Percentiles rank a stretch among this genome's conserved stretches.
Evolutionary conservation across 2,329 filamentous ascomycete species (phyloP).

Genomic region (Chaetomium sp.): DNA sequence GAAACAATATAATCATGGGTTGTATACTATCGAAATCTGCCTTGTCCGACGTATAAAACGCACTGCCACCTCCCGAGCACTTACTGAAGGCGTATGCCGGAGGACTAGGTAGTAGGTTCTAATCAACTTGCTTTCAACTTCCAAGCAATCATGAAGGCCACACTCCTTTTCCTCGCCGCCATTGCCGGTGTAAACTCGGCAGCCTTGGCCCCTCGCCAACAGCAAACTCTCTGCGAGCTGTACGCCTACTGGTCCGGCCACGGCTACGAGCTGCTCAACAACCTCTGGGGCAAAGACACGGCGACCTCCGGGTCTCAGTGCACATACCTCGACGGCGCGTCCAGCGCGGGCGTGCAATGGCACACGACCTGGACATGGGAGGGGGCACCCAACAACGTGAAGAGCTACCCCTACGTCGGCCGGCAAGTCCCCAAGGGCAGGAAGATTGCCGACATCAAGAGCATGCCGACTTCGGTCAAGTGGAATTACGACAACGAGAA

Average conservation of each 20-base stretch:
- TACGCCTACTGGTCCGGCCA: constrained; percentile 39
- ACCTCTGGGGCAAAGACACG: constrained; percentile 46
- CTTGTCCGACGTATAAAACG: too few species aligned
- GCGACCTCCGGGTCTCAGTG: constrained; percentile 46
- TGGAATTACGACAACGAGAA: constrained; percentile 52
- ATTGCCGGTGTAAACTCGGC: too few species aligned
- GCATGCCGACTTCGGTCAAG: constrained; percentile 41
- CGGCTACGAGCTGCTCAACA: constrained; percentile 44
- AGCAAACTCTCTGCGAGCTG: constrained; percentile 35
- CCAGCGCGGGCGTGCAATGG: constrained; percentile 43
- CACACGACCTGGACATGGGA: constrained; percentile 47
- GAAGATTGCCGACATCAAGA: constrained; percentile 40
- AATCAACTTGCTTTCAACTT: too few species aligned
- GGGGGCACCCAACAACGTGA: constrained; percentile 45
- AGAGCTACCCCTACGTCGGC: constrained; percentile 49
- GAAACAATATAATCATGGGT: too few species aligned
- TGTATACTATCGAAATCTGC: too few species aligned
- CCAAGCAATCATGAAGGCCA: too few species aligned
- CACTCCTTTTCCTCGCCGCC: too few species aligned
- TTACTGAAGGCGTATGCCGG: too few species aligned
- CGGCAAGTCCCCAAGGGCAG: constrained; percentile 38
- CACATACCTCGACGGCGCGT: constrained; percentile 43
- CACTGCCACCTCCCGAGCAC: too few species aligned
- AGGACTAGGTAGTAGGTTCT: too few species aligned
- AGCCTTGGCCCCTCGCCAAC: too few species aligned